Percentiles rank a stretch among this genome's conserved stretches.
phyloP scores from a whole-genome alignment of 352 stramenopile genomes.

The Phytopythium ostracodes region DNA sequence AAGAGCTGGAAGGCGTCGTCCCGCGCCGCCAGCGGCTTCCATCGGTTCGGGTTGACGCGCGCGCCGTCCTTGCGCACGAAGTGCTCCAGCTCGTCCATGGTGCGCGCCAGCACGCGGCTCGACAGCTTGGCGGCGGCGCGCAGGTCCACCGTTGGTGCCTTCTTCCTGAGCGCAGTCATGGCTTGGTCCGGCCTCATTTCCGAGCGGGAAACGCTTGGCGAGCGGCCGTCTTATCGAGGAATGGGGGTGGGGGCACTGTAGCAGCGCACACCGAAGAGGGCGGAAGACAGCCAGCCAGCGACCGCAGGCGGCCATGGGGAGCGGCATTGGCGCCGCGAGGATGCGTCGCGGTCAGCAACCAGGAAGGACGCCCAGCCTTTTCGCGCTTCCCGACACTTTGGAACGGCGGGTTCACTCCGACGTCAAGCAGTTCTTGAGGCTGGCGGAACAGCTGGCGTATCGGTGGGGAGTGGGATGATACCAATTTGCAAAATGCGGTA shows the following conservation, averaged over 20 bases:
- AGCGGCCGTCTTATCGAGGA: background rate
- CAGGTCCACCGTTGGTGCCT: slow-evolving; percentile 8
- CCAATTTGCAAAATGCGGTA: no score
- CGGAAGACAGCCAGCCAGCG: no score
- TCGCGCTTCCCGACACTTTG: background rate
- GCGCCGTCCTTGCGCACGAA: slow-evolving; percentile 16
- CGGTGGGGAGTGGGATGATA: no score
- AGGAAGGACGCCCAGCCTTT: background rate
- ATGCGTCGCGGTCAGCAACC: background rate
- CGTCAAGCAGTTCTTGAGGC: no score
- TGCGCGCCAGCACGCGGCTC: slow-evolving; percentile 24
- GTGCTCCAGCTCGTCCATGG: slow-evolving; percentile 27
- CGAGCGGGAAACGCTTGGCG: background rate
- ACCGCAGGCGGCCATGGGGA: background rate
- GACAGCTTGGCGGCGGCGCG: slow-evolving; percentile 14
- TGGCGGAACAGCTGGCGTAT: no score
- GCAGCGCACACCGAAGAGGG: background rate
- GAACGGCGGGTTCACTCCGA: no score
- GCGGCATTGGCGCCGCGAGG: background rate
- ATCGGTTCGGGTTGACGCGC: slow-evolving; percentile 23
- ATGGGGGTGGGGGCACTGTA: background rate
- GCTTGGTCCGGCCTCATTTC: background rate
- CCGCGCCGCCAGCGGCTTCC: slow-evolving; percentile 21
- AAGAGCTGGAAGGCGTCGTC: slow-evolving; percentile 14
- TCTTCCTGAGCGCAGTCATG: background rate